phyloP scores from a whole-genome alignment of 208 protist genomes.

The Angomonas ambiguus region DNA sequence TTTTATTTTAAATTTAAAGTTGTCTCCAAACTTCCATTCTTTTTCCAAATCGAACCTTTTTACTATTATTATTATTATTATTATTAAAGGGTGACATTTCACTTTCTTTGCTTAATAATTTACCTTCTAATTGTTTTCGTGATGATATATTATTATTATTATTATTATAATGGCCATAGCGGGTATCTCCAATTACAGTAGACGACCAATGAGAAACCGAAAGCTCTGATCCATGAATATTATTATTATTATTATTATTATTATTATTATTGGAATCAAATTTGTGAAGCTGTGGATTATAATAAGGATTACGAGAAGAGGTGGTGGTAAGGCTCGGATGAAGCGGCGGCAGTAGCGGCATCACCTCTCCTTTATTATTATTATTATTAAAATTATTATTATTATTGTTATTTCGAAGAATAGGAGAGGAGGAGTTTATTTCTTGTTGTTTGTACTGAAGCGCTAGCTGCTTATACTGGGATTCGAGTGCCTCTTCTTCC shows the following conservation, averaged over 20 bases:
- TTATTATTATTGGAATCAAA: neutral
- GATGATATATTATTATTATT: neutral
- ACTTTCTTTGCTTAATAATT: neutral
- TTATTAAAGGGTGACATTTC: neutral
- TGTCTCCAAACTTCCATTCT: slow-evolving; percentile 24
- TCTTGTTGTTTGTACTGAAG: slow-evolving; percentile 15
- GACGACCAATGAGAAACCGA: neutral
- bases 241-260: slow-evolving; percentile 4
- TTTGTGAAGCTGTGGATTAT: neutral
- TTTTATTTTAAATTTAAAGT: slow-evolving; percentile 13
- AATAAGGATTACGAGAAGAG: neutral
- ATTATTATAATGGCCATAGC: neutral
- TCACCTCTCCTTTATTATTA: neutral
- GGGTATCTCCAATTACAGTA: neutral
- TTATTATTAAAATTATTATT: slow-evolving; percentile 2
- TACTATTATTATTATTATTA: no score
- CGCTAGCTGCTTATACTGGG: slow-evolving; percentile 19
- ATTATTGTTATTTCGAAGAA: neutral
- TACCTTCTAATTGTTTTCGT: neutral
- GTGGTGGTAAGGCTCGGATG: neutral
- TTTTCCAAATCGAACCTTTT: slow-evolving; percentile 18
- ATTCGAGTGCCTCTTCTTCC: slow-evolving; percentile 8
- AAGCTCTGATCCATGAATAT: neutral
- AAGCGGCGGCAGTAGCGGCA: neutral
- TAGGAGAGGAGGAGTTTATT: neutral